Base-by-base conservation (phyloP, 768 basidiomycete species). In the Tephrocybe sp. region DNA sequence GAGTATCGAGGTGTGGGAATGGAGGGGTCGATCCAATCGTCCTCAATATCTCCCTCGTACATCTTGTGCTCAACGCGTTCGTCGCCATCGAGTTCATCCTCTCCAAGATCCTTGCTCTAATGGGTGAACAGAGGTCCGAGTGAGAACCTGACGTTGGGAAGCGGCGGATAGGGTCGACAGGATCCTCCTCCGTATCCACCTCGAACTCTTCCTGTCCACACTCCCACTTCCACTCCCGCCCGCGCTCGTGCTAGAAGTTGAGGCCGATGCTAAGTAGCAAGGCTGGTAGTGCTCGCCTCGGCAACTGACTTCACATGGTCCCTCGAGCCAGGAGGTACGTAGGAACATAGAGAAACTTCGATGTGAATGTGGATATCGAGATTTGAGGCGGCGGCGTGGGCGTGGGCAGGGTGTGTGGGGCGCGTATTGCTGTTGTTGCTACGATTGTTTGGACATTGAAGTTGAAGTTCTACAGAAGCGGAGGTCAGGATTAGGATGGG, bases 11-110 rank as follows among this genome's bases (percentile, higher is more conserved):
- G 61, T 51, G 63, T 64, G 50, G 83, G 75, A 50, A 79, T 50
- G 21, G 81, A 78, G 0, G 88, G 84, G 44, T 87, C 86, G 8
- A 88, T 78, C 89, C 89, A 91, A 49, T 77, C 77, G 53, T 80
- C 78, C 56, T 79, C 78, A 32, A 78, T 77, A 56, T 77, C 81
- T 40, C 79, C 81, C 11, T 75, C 76, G 39, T 71, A 77, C 14
- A 73, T 73, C 11, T 68, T 72, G 28, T 67, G 77, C 44, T 80
- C 80, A 8, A 78, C 75, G 10, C 72, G 74, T 30, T 71, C 78
- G 6, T 73, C 73, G n/a, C 65, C 70, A 23, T 67, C 71, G 4
- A 7, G 7, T 15, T 65, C 64, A 0, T 42, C 55, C 17, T 46
- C 50, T 5, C 43, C 55, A 40, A 61, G 62, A 56, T 51, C 62